Conservation (phyloP, 2,329 filamentous ascomycete genomes). For the Byssothecium circinans region DNA sequence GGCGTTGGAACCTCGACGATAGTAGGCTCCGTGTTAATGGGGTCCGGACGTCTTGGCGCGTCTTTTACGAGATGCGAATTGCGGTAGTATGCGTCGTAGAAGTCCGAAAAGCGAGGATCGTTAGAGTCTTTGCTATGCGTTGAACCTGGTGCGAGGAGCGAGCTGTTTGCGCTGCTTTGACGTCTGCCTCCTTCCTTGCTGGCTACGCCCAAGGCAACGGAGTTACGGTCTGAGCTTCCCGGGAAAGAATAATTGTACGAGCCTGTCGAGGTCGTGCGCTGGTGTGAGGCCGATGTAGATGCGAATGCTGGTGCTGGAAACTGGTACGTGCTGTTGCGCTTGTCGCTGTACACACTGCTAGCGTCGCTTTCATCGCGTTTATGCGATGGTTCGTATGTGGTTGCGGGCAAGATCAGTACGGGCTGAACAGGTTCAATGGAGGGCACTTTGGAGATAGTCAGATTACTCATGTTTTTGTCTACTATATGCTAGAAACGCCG, state of each 20-base stretch:
- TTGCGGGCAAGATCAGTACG: constrained; percentile 17
- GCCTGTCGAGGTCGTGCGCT: constrained; percentile 17
- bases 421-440: constrained; percentile 7
- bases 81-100: constrained; percentile 45
- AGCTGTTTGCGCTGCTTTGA: constrained; percentile 17
- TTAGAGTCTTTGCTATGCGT: constrained; percentile 11
- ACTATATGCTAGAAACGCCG: constrained; percentile 30
- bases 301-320: constrained; percentile 2
- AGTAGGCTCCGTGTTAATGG: constrained; percentile 24
- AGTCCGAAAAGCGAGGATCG: constrained; percentile 41
- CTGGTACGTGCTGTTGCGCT: constrained; percentile 23
- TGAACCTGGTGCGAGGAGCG: constrained; percentile 19
- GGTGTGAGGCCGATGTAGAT: constrained; percentile 3
- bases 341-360: constrained; percentile 40
- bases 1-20: constrained; percentile 30
- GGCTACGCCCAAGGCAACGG: constrained; percentile 12
- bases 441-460: constrained; percentile 26
- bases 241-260: constrained; percentile 23
- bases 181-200: constrained; percentile 18
- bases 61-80: constrained; percentile 25
- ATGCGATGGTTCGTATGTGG: constrained; percentile 27
- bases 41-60: constrained; percentile 16
- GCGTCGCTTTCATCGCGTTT: constrained; percentile 34
- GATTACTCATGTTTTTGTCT: constrained; percentile 23
- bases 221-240: constrained; percentile 23